Conservation (phyloP, 768 basidiomycete species). For the Boletus tomentosulus region DNA sequence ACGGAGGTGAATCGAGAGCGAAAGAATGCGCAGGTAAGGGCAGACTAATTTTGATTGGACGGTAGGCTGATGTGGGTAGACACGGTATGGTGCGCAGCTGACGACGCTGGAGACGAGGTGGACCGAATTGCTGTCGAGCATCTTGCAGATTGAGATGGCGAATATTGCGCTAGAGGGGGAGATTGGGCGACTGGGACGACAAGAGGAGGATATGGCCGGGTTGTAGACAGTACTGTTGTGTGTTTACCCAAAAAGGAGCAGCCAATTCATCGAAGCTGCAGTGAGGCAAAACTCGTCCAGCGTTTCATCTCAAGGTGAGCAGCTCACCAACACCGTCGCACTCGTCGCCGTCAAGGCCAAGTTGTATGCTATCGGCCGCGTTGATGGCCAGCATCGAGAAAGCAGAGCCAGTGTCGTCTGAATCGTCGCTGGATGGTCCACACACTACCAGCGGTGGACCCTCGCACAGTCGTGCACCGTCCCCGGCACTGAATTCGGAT, state of each 20-base stretch:
- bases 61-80: constrained; percentile 40
- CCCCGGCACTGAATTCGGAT: constrained; percentile 10
- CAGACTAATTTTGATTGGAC: not conserved
- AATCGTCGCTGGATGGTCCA: constrained; percentile 8
- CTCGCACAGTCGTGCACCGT: constrained; percentile 12
- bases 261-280: not conserved
- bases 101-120: constrained; percentile 81
- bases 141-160: constrained; percentile 94
- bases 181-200: constrained; percentile 54
- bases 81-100: constrained; percentile 72
- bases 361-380: constrained; percentile 46
- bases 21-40: constrained; percentile 74
- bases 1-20: constrained; percentile 85
- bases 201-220: constrained; percentile 58
- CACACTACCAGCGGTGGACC: not conserved
- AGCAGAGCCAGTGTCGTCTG: constrained; percentile 35
- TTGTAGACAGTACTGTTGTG: constrained; percentile 4
- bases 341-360: constrained; percentile 5
- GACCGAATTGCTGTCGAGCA: constrained; percentile 88
- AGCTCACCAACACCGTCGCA: not conserved
- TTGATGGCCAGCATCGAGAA: constrained; percentile 72
- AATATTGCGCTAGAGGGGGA: constrained; percentile 85
- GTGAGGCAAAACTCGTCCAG: too few species aligned
- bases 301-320: not conserved
- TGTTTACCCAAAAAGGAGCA: constrained; percentile 24